These are phyloP conservation scores for Trifolium fragiferum DNA, from an alignment of 306 rosid species.

Conservation along the genomic window DNA sequence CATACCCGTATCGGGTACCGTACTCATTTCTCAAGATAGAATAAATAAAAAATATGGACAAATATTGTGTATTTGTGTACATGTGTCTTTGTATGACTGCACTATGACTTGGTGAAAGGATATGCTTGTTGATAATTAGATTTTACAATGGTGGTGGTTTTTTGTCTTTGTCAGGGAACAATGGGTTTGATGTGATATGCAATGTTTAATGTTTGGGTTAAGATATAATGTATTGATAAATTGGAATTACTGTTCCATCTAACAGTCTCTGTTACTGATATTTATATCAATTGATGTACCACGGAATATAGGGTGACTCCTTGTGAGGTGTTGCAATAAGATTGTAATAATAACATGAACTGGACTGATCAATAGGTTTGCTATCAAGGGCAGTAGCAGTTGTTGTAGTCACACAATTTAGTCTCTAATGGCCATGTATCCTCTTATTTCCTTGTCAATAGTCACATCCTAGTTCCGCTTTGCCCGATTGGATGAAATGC, in stretches of 20 bases:
- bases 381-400: neutral
- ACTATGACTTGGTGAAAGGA: no score
- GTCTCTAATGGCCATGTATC: neutral
- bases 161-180: no score
- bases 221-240: no score
- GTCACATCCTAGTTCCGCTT: neutral
- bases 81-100: neutral
- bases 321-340: neutral
- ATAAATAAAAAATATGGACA: neutral
- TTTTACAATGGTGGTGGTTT: no score
- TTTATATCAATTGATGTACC: no score
- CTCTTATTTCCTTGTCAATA: neutral
- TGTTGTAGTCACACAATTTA: neutral
- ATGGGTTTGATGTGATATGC: no score
- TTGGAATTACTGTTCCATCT: no score
- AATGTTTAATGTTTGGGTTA: no score
- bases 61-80: neutral
- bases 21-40: neutral
- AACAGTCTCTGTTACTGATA: no score
- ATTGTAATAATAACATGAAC: neutral
- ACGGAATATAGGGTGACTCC: neutral
- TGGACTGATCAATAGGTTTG: neutral
- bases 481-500: neutral
- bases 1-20: no score
- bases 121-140: no score